phyloP scores from a whole-genome alignment of 208 protist genomes.

The Strigomonas culicis region DNA sequence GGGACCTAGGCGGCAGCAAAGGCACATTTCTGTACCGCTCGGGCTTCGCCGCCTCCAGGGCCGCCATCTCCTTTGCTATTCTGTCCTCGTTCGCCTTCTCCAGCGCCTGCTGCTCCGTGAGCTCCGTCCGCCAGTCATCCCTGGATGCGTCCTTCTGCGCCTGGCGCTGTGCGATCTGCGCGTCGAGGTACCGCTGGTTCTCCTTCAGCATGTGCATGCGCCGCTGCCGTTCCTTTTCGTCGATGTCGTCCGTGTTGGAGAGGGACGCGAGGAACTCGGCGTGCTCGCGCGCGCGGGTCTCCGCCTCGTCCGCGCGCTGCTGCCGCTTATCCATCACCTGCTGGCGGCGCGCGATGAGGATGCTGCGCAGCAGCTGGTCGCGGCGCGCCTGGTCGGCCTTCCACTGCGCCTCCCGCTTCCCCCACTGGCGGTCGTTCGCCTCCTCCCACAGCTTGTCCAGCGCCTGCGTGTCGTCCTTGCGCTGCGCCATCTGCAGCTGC shows the following conservation, averaged over 20 bases:
- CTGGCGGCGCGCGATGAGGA: slow-evolving; percentile 69
- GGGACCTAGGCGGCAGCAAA: slow-evolving; percentile 39
- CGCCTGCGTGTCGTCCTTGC: slow-evolving; percentile 38
- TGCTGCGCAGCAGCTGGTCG: slow-evolving; percentile 53
- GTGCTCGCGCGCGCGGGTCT: slow-evolving; percentile 34
- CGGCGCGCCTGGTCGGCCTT: slow-evolving; percentile 54
- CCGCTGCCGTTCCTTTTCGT: slow-evolving; percentile 41
- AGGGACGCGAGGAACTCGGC: slow-evolving; percentile 40
- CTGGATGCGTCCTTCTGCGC: slow-evolving; percentile 38
- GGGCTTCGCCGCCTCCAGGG: slow-evolving; percentile 75
- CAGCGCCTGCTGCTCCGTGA: slow-evolving; percentile 57
- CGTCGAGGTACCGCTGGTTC: slow-evolving; percentile 63
- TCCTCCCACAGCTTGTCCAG: slow-evolving; percentile 81
- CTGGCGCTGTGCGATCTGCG: slow-evolving; percentile 51
- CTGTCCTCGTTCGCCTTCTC: slow-evolving; percentile 54
- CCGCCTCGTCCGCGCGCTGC: slow-evolving; percentile 32
- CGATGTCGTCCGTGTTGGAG: slow-evolving; percentile 26
- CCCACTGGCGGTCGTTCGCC: slow-evolving; percentile 78
- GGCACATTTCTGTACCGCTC: slow-evolving; percentile 68
- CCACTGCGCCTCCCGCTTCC: slow-evolving; percentile 74
- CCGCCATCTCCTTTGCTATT: slow-evolving; percentile 66
- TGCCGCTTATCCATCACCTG: slow-evolving; percentile 77
- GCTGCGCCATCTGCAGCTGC: slow-evolving; percentile 42
- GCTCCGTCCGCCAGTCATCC: slow-evolving; percentile 29
- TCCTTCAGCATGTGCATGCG: slow-evolving; percentile 48